Evolutionary conservation across 495 filamentous ascomycete species (phyloP), one percentile per base, ranked within the genome.

Genomic region (Annulohypoxylon maeteangense): DNA sequence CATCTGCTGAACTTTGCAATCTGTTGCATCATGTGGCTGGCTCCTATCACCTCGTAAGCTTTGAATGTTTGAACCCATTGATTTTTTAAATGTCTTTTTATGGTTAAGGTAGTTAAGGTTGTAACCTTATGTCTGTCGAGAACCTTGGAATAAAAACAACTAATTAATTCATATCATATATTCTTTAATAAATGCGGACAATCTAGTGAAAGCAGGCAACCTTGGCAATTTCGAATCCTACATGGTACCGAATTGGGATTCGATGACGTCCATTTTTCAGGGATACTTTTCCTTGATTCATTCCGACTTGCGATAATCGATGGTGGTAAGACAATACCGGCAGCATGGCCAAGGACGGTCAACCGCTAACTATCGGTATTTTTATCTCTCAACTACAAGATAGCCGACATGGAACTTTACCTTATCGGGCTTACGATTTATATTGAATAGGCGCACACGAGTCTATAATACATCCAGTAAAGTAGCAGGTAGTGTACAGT

Each of bases 301-400:
- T 47, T 47, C 36, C 10, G 36, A 53, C n/a, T 38, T 54, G 23
- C 29, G 27, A 51, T 58, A 55, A 36, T 34, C 54, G 34, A 65
- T 71, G 67, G 61, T 61, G 55, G 68, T 71, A 62, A 62, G 62
- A 66, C 23, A 34, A 53, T 47, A 32, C 20, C 18, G 16, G 40
- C 47, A 51, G 12, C 45, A 10, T 54, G 12, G 34, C 50, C 27
- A 54, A 54, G 50, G n/a, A 38, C 25, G 20, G 25, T 32, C 44
- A 31, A 40, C 45, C 18, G 16, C 57, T 50, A 56, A 56, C 47
- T 66, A 31, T 29, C 10, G 10, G 12, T 20, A 2, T 10, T 47
- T 34, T 31, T 31, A 65, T 11, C 34, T 47, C 59, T 34, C 64
- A 34, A 60, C 36, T 12, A 48, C 10, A 48, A 48, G 7, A 25